Percentiles rank a stretch among this genome's conserved stretches.
Conservation (phyloP, 1,139 yeast genomes). For the Nakaseomyces delphensis region DNA sequence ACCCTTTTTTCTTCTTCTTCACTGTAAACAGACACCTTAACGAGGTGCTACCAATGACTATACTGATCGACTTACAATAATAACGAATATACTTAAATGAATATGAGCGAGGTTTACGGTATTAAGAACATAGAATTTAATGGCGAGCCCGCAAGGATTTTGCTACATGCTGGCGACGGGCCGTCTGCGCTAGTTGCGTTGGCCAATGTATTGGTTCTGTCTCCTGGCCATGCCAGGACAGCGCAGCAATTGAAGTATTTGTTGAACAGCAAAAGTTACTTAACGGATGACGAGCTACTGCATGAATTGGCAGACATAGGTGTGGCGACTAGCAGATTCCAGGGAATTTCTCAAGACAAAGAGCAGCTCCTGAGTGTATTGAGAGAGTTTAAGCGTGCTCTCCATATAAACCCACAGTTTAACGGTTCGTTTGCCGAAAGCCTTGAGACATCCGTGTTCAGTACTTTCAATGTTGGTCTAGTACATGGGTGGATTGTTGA, state of each 20-base stretch:
- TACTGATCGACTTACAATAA: no score
- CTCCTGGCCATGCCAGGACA: conserved; percentile 34
- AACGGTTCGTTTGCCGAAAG: conserved; percentile 51
- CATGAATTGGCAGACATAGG: conserved; percentile 40
- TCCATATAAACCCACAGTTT: conserved; percentile 63
- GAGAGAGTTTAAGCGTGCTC: conserved; percentile 62
- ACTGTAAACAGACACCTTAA: no score
- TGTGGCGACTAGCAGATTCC: conserved; percentile 26
- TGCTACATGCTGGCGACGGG: conserved; percentile 77
- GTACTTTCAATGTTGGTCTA: conserved; percentile 37
- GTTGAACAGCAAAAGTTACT: conserved; percentile 23
- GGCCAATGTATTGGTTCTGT: conserved; percentile 55
- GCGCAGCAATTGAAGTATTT: conserved; percentile 24
- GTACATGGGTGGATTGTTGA: conserved; percentile 48
- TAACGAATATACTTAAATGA: no score
- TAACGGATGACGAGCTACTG: conserved; percentile 33
- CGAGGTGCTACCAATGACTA: no score
- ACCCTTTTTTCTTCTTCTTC: neutral
- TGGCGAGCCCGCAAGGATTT: conserved; percentile 41
- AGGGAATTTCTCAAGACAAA: neutral
- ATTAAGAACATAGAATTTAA: conserved; percentile 26
- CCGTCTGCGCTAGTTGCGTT: conserved; percentile 88
- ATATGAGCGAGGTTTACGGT: conserved; percentile 1
- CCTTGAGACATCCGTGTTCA: conserved; percentile 38
- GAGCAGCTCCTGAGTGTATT: conserved; percentile 34